Conservation (phyloP, 2,329 filamentous ascomycete species). For the Coniochaeta ligniaria region DNA sequence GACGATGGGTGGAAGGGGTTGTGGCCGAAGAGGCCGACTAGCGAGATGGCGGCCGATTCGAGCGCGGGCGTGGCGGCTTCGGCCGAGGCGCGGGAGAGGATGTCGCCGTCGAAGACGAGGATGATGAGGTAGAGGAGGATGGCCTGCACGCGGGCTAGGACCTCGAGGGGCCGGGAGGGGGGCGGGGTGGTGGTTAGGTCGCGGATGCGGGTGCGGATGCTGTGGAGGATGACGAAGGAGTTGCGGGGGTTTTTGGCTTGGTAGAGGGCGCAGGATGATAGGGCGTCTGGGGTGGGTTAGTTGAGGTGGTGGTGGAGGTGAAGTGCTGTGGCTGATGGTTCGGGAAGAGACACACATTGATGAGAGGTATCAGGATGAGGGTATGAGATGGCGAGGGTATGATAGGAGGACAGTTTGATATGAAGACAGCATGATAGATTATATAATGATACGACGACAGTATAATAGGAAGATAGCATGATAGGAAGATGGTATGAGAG, state of each 20-base stretch:
- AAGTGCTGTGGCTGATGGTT: too few species aligned
- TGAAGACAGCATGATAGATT: too few species aligned
- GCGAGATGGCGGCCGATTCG: slow-evolving; percentile 22
- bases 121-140: slow-evolving; percentile 38
- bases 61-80: slow-evolving; percentile 21
- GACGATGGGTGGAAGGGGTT: background rate
- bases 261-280: slow-evolving; percentile 46
- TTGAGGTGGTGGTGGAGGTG: background rate
- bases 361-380: too few species aligned
- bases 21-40: slow-evolving; percentile 20
- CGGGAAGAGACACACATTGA: too few species aligned
- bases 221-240: slow-evolving; percentile 36
- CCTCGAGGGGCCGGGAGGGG: slow-evolving; percentile 19
- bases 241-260: slow-evolving; percentile 41
- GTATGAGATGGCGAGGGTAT: too few species aligned
- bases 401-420: too few species aligned
- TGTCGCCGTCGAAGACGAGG: slow-evolving; percentile 34
- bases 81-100: slow-evolving; percentile 22
- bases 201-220: slow-evolving; percentile 35
- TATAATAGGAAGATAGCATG: too few species aligned
- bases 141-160: slow-evolving; percentile 31
- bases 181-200: slow-evolving; percentile 31
- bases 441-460: too few species aligned
- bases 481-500: too few species aligned
- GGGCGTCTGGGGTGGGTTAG: slow-evolving; percentile 34